Conservation (phyloP, 2,329 filamentous ascomycete species). For the Xylaria sp. region DNA sequence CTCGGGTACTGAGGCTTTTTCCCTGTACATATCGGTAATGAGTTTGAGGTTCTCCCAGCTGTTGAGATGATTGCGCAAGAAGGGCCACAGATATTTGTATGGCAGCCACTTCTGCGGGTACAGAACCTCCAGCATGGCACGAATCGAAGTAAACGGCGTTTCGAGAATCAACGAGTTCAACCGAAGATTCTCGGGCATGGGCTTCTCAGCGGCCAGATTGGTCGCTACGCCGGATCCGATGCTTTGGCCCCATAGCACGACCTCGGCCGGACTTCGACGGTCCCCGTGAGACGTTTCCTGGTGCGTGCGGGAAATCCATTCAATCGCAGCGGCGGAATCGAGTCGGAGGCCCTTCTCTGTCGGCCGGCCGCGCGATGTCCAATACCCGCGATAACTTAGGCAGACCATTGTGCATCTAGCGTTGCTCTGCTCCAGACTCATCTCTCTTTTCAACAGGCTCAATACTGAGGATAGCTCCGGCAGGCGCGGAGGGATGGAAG, state of each 20-base stretch:
- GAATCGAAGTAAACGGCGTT: constrained; percentile 78
- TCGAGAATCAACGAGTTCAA: constrained; percentile 72
- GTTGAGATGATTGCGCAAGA: constrained; percentile 73
- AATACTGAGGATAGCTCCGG: constrained; percentile 67
- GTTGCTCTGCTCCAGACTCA: constrained; percentile 47
- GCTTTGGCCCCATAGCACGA: constrained; percentile 82
- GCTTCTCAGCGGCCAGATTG: constrained; percentile 62
- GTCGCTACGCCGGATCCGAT: constrained; percentile 79
- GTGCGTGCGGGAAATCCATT: constrained; percentile 67
- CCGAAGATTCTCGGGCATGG: constrained; percentile 53
- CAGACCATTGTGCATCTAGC: constrained; percentile 62
- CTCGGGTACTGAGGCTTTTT: constrained; percentile 47
- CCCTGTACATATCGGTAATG: constrained; percentile 52
- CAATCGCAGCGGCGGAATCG: constrained; percentile 73
- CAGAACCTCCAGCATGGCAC: constrained; percentile 75
- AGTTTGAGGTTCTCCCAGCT: constrained; percentile 62
- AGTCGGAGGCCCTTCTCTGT: constrained; percentile 76
- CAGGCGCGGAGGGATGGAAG: constrained; percentile 67
- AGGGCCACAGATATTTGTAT: constrained; percentile 79
- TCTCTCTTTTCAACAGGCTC: constrained; percentile 56
- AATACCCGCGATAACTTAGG: constrained; percentile 77
- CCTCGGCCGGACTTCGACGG: constrained; percentile 40
- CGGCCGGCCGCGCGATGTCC: constrained; percentile 78
- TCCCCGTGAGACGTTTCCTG: constrained; percentile 35
- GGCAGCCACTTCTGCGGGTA: constrained; percentile 86